phyloP scores from a whole-genome alignment of 805 yeast species.

The Sugiyamaella valdiviana region DNA sequence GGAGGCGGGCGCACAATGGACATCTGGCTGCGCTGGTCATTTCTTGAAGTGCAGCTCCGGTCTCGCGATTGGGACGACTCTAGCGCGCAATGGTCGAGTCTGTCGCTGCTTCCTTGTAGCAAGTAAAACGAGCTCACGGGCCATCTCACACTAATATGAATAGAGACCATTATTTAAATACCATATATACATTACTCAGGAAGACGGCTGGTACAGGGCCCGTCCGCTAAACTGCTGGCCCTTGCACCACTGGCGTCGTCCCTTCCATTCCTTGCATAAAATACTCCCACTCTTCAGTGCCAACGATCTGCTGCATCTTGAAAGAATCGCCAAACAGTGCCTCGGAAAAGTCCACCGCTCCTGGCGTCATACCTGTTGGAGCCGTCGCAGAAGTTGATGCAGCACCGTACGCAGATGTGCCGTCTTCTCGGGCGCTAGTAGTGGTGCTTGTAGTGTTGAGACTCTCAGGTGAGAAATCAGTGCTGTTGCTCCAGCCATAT shows the following conservation, averaged over 20 bases:
- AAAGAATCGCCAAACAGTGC: conserved; percentile 14
- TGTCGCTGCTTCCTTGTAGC: conserved; percentile 30
- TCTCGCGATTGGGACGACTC: conserved; percentile 36
- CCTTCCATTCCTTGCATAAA: conserved; percentile 15
- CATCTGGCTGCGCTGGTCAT: conserved; percentile 39
- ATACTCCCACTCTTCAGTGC: conserved; percentile 22
- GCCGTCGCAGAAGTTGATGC: background rate
- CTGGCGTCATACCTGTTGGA: background rate
- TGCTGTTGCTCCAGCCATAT: conserved; percentile 1
- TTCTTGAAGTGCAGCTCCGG: conserved; percentile 33
- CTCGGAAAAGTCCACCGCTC: conserved; percentile 2
- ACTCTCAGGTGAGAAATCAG: conserved; percentile 12
- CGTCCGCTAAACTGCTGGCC: no score
- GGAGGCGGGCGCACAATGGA: conserved; percentile 39
- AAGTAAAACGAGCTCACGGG: no score
- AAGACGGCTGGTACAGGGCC: no score
- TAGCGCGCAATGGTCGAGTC: conserved; percentile 26
- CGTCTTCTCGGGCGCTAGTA: background rate
- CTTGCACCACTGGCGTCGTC: background rate
- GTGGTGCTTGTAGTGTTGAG: conserved; percentile 4
- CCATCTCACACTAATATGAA: no score
- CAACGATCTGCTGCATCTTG: conserved; percentile 17
- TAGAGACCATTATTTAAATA: no score
- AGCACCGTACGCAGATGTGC: background rate
- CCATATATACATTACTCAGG: no score